These are phyloP conservation scores for Leptosphaerulina australis DNA, from an alignment of 2,329 filamentous ascomycete species.

Conservation along the genomic window DNA sequence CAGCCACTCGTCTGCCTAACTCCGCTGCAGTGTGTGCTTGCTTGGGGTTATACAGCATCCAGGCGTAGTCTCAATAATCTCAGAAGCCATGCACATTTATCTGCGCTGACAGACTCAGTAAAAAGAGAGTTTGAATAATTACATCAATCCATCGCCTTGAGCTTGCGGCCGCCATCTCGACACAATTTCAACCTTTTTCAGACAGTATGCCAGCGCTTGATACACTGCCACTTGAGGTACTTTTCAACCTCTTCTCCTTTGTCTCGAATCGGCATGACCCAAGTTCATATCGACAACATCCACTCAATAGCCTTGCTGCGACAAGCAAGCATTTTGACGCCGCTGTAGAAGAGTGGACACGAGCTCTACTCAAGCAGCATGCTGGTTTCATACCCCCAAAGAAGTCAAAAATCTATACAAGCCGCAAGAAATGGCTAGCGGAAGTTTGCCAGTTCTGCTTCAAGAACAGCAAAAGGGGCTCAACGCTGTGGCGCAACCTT, in stretches of 20 bases:
- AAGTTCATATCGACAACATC: conserved; percentile 13
- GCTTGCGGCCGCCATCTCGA: too few species aligned
- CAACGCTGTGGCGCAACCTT: conserved; percentile 30
- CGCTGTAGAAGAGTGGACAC: conserved; percentile 40
- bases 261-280: conserved; percentile 13
- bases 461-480: conserved; percentile 30
- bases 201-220: conserved; percentile 26
- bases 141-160: too few species aligned
- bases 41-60: neutral
- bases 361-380: conserved; percentile 33
- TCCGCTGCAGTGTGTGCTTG: neutral
- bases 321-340: conserved; percentile 32
- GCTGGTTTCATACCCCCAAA: conserved; percentile 26
- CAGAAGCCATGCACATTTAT: neutral
- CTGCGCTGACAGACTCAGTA: neutral
- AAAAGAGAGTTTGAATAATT: neutral
- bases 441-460: conserved; percentile 38
- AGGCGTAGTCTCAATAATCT: neutral
- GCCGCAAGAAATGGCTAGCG: conserved; percentile 34
- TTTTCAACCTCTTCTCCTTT: conserved; percentile 38
- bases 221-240: conserved; percentile 35
- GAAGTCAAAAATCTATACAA: conserved; percentile 21
- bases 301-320: conserved; percentile 33
- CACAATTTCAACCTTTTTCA: neutral
- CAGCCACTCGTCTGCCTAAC: neutral